phyloP scores from a whole-genome alignment of 495 filamentous ascomycete species.

The Aspergillus nidulans region DNA sequence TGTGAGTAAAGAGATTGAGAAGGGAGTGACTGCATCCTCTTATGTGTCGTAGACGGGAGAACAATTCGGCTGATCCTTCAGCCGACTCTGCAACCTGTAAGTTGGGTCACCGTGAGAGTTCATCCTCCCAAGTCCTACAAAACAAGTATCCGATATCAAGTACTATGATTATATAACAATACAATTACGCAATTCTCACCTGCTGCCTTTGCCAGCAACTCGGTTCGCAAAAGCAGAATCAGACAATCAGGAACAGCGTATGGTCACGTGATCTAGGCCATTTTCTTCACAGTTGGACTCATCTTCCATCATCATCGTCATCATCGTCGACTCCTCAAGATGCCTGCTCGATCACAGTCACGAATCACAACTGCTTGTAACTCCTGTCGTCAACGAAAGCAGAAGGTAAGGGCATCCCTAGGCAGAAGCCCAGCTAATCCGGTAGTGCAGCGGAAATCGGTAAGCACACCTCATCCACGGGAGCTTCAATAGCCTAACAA shows the following conservation, averaged over 20 bases:
- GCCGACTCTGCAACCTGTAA: background rate
- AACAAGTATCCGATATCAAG: too few relatives aligned
- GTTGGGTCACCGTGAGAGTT: background rate
- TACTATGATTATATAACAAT: too few relatives aligned
- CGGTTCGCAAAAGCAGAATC: too few relatives aligned
- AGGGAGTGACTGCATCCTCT: background rate
- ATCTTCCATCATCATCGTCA: slow-evolving; percentile 8
- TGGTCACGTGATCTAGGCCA: background rate
- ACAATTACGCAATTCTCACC: too few relatives aligned
- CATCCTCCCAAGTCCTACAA: too few relatives aligned
- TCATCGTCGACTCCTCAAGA: slow-evolving; percentile 12
- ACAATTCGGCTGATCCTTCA: slow-evolving; percentile 7
- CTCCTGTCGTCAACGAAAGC: slow-evolving; percentile 35
- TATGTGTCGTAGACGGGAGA: background rate
- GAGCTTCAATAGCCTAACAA: background rate
- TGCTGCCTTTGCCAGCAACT: too few relatives aligned
- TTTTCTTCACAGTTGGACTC: background rate
- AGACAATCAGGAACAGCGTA: too few relatives aligned
- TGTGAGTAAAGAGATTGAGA: background rate
- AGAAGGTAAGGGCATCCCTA: slow-evolving; percentile 26
- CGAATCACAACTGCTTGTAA: slow-evolving; percentile 37
- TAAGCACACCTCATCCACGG: slow-evolving; percentile 7
- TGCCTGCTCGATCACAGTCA: slow-evolving; percentile 17
- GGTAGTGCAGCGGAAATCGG: slow-evolving; percentile 38
- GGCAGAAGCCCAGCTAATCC: slow-evolving; percentile 2